Base-by-base conservation (phyloP, 495 filamentous ascomycete genomes). In the Podospora fimiseda region DNA sequence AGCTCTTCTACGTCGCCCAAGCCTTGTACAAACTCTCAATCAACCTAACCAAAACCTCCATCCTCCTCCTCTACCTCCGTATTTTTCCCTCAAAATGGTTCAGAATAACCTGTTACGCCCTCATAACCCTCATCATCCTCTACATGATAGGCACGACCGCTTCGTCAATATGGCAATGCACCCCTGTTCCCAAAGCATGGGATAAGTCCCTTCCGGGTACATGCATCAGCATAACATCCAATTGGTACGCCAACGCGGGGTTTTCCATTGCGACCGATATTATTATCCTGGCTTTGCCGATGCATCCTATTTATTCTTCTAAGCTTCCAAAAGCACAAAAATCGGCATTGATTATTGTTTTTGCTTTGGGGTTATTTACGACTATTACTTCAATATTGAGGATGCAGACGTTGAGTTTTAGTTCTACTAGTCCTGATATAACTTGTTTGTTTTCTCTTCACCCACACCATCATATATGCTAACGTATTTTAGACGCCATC, bases 301-400 rank as follows among this genome's bases (percentile, higher is more conserved):
- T 74, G 55, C 57, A 63, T 2, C 59, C 67, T 9, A 53, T 74
- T 9, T 66, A 64, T 44, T 50, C 50, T 15, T 59, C 71, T 0
- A 55, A 63, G n/a, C 62, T 69, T 37, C 61, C 60, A 1, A 40
- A n/a, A 14, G 27, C 19, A 11, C 69, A 74, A 36, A 74, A 72
- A 49, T 7, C 65, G 2, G 65, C 64, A 2, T 50, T 76, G n/a
- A 61, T 59, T 39, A 53, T 43, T 15, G 63, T 74, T 16, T 74
- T 74, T 39, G 58, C 61, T 1, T 44, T 74, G 2, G 73, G 72
- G 15, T 50, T 63, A 24, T 60, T 72, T 23, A 58, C 54, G 2
- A 56, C 55, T 0, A 38, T 63, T 19, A 61, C 60, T 1, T 56
- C 54, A 14, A 60, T 62, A 30, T 40, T 65, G 2, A 45, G 62